Percentiles rank a stretch among this genome's conserved stretches.
Evolutionary conservation across 768 basidiomycete species (phyloP).

Genomic region (Mycena maculata): DNA sequence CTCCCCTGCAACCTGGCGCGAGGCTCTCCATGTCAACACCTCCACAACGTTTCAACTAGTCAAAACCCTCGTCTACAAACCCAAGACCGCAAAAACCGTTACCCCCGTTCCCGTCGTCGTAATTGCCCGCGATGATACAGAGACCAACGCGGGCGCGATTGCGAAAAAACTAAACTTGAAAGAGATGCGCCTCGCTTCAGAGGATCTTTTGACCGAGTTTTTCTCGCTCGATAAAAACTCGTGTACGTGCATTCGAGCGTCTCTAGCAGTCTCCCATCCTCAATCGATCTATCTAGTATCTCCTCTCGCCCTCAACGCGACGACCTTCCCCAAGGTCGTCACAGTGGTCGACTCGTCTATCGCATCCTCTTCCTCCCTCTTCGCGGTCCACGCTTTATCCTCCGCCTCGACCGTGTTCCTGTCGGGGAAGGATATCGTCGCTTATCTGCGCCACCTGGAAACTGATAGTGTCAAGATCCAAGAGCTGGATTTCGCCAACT

Average conservation of each 20-base stretch:
- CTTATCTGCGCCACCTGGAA: conserved; percentile 80
- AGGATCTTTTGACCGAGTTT: conserved; percentile 88
- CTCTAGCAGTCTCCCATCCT: conserved; percentile 17
- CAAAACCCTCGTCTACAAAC: conserved; percentile 95
- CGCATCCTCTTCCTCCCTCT: conserved; percentile 70
- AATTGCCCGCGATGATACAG: conserved; percentile 86
- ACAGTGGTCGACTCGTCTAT: conserved; percentile 85
- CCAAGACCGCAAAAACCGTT: conserved; percentile 93
- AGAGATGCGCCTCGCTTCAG: conserved; percentile 86
- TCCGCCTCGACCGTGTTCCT: conserved; percentile 82
- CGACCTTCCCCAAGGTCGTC: conserved; percentile 75
- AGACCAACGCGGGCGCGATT: conserved; percentile 80
- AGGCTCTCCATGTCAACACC: conserved; percentile 66
- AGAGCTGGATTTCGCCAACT: conserved; percentile 76
- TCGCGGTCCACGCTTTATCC: conserved; percentile 82
- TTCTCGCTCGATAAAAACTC: conserved; percentile 89
- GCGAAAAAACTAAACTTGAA: conserved; percentile 87
- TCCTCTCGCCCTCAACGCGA: conserved; percentile 74
- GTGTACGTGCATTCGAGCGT: conserved; percentile 61
- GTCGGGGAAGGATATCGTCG: conserved; percentile 77
- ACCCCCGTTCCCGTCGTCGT: conserved; percentile 88
- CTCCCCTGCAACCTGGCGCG: conserved; percentile 83
- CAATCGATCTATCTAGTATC: conserved; percentile 68
- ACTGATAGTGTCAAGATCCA: conserved; percentile 72
- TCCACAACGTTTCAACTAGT: conserved; percentile 75